These are phyloP conservation scores for Cercis canadensis DNA, from an alignment of 306 rosid genomes.

Conservation along the genomic window DNA sequence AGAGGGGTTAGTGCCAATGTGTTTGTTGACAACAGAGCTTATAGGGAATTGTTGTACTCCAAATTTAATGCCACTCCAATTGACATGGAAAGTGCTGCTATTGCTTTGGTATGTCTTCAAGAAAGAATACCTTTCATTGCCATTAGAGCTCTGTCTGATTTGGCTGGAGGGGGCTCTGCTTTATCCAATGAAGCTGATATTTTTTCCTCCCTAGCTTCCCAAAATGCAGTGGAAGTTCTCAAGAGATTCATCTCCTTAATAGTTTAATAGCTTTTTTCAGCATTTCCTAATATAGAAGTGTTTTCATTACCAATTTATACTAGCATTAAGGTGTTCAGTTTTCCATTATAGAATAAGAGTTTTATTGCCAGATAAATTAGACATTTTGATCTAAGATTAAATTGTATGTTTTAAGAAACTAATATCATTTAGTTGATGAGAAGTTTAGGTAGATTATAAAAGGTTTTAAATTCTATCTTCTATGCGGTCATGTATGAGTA, in stretches of 20 bases:
- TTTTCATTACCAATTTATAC: too few species aligned
- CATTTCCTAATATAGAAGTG: too few species aligned
- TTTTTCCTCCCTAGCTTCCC: conserved; percentile 60
- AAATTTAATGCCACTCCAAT: conserved; percentile 59
- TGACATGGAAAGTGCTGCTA: conserved; percentile 84
- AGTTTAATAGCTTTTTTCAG: conserved; percentile 6
- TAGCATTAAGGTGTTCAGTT: too few species aligned
- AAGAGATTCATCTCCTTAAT: conserved; percentile 52
- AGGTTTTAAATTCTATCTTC: too few species aligned
- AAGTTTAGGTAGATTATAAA: too few species aligned
- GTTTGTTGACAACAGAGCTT: conserved; percentile 70
- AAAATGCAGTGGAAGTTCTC: conserved; percentile 58
- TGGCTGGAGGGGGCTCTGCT: conserved; percentile 81
- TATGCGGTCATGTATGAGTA: too few species aligned
- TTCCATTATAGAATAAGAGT: too few species aligned
- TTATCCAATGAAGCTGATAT: conserved; percentile 57
- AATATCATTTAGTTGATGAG: too few species aligned
- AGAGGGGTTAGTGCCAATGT: conserved; percentile 65
- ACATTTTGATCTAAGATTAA: too few species aligned
- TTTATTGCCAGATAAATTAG: too few species aligned
- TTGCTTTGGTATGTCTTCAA: conserved; percentile 62
- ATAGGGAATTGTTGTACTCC: conserved; percentile 56
- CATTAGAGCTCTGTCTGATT: conserved; percentile 69
- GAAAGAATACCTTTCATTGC: conserved; percentile 63
- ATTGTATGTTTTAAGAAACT: too few species aligned